A percentile compares a stretch with the other conserved stretches of the same genome.
Conservation (phyloP, 495 filamentous ascomycete genomes). For the Penicillium odoratum region DNA sequence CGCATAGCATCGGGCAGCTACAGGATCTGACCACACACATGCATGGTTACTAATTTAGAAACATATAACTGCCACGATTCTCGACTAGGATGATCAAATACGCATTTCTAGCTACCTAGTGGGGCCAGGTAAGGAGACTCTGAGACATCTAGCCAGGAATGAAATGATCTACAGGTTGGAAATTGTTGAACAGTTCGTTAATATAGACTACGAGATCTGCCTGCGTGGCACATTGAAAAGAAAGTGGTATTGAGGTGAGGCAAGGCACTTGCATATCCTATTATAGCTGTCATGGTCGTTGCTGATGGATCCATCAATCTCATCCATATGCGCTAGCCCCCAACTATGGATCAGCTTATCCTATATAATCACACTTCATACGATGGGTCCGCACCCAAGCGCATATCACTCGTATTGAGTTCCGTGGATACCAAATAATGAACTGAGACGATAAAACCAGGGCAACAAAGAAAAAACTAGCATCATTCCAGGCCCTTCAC, state of each 20-base stretch:
- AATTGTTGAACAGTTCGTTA: background rate
- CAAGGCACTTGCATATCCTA: background rate
- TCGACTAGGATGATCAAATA: too few species aligned
- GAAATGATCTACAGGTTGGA: too few species aligned
- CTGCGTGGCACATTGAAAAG: too few species aligned
- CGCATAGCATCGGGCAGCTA: background rate
- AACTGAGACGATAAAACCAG: background rate
- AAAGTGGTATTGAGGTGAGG: background rate
- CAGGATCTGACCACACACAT: background rate
- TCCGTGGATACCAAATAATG: background rate
- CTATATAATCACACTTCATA: background rate
- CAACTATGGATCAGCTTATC: background rate
- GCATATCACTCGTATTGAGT: background rate
- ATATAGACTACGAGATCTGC: background rate
- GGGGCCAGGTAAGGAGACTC: too few species aligned
- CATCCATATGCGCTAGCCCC: background rate
- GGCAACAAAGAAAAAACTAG: background rate
- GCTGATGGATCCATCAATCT: background rate
- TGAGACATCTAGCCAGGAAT: too few species aligned
- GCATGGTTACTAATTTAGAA: background rate
- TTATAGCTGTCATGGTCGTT: background rate
- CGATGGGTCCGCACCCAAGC: background rate
- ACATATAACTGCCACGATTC: too few species aligned
- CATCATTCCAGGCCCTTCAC: background rate
- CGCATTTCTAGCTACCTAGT: too few species aligned